Evolutionary conservation across 2,329 filamentous ascomycete genomes (phyloP), one percentile per base, ranked within the genome.

Genomic region (Trichoderma koningii): DNA sequence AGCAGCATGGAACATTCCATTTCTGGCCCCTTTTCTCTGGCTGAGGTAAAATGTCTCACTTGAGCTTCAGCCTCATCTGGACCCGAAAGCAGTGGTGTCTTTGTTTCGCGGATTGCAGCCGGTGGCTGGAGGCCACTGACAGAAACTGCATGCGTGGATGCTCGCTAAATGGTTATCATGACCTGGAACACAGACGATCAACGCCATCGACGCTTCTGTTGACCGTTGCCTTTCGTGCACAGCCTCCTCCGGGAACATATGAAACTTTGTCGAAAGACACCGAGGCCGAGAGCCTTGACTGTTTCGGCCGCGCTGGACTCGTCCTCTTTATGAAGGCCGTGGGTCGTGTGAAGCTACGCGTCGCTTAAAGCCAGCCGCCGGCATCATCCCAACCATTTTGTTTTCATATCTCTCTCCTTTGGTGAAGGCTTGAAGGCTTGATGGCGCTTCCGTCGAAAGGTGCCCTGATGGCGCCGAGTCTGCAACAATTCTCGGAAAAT

Each of bases 1-100:
- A 21, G 57, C 10, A 48, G 57, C 48, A 52, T 45, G 23, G 57
- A 52, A 30, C 52, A 62, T 62, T 34, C 48, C 57, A 62, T 52
- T 62, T 38, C 48, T 45, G 21, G 48, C 23, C 12, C 7, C 48
- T 1, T 5, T 23, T 6, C 10, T 14, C 15, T 42, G 34, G 56
- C 47, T 60, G 47, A 51, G 50, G 47, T 45, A 62, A 52, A 30
- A 23, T 53, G 57, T 62, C 57, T 62, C 23, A 62, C 48, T 21
- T 45, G 38, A 44, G 57, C 48, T 53, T 41, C 26, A 62, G 38
- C 38, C 47, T 62, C 26, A 21, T 38, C 34, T 38, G 34, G 34
- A 6, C 26, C 57, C 38, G 57, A 44, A 62, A 52, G 3, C 48
- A 42, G 34, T 38, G 34, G 34, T 38, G 34, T 38, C 23, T 17